Conservation (phyloP, 805 yeast genomes). For the Kodamaea leandrae region DNA sequence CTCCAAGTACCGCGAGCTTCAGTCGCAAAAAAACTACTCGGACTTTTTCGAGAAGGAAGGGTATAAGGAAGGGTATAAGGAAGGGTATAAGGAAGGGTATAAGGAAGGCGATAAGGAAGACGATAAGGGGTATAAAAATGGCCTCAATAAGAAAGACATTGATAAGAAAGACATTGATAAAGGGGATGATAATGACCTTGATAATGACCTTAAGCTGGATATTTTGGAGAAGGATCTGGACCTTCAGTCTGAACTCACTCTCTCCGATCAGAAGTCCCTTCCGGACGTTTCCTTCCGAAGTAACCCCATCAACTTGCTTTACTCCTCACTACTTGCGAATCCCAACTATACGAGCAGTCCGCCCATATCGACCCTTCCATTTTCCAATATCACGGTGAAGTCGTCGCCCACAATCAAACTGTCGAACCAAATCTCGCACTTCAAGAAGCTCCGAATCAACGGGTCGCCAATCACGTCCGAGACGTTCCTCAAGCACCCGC, state of each 20-base stretch:
- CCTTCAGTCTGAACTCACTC: not conserved
- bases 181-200: not conserved
- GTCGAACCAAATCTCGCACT: slow-evolving; percentile 36
- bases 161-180: no score
- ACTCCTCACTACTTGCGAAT: slow-evolving; percentile 21
- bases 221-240: not conserved
- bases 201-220: not conserved
- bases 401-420: slow-evolving; percentile 39
- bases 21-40: slow-evolving; percentile 14
- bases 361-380: slow-evolving; percentile 13
- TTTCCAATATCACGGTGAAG: slow-evolving; percentile 22
- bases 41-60: slow-evolving; percentile 10
- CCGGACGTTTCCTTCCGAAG: slow-evolving; percentile 6
- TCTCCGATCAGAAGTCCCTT: slow-evolving; percentile 2
- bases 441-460: slow-evolving; percentile 41
- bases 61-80: no score
- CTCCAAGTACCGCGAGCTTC: slow-evolving; percentile 30
- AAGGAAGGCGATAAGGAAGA: no score
- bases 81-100: no score
- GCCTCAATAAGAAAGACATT: no score
- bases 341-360: slow-evolving; percentile 13
- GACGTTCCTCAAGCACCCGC: slow-evolving; percentile 12
- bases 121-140: no score
- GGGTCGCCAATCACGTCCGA: slow-evolving; percentile 34
- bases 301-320: slow-evolving; percentile 29